These are phyloP conservation scores for Sphaerobolus stellatus DNA, from an alignment of 1,284 basidiomycete species.

Conservation along the genomic window DNA sequence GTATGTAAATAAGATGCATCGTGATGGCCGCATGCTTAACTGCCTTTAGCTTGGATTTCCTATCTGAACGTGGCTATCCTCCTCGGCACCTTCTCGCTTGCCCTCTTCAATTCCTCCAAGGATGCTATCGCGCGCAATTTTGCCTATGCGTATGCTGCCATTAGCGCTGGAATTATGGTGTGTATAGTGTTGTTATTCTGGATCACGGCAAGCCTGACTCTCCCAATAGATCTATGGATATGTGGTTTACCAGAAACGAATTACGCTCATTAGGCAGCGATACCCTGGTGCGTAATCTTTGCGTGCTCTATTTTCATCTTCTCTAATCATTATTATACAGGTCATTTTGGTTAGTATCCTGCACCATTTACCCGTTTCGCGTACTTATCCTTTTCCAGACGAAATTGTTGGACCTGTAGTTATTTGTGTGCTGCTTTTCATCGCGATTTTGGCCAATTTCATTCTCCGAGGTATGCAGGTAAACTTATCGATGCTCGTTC, in stretches of 20 bases:
- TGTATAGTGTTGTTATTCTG: conserved; percentile 17
- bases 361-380: background rate
- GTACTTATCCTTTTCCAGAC: conserved; percentile 47
- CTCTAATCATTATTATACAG: background rate
- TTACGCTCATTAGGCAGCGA: conserved; percentile 87
- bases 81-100: conserved; percentile 83
- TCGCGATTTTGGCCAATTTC: conserved; percentile 86
- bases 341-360: conserved; percentile 71
- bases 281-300: conserved; percentile 60
- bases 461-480: conserved; percentile 66
- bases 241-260: conserved; percentile 82
- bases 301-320: background rate
- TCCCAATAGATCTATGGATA: conserved; percentile 77
- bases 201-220: background rate
- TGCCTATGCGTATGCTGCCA: conserved; percentile 81
- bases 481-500: conserved; percentile 9
- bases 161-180: conserved; percentile 70
- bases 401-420: conserved; percentile 77
- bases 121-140: conserved; percentile 77
- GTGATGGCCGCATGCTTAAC: background rate
- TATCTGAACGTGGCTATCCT: conserved; percentile 88
- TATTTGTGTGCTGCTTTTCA: conserved; percentile 78
- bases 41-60: conserved; percentile 75
- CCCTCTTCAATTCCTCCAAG: conserved; percentile 83
- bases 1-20: conserved; percentile 51